Base-by-base conservation (phyloP, 1,284 basidiomycete genomes). In the Ceratorhiza oryzae-sativae region DNA sequence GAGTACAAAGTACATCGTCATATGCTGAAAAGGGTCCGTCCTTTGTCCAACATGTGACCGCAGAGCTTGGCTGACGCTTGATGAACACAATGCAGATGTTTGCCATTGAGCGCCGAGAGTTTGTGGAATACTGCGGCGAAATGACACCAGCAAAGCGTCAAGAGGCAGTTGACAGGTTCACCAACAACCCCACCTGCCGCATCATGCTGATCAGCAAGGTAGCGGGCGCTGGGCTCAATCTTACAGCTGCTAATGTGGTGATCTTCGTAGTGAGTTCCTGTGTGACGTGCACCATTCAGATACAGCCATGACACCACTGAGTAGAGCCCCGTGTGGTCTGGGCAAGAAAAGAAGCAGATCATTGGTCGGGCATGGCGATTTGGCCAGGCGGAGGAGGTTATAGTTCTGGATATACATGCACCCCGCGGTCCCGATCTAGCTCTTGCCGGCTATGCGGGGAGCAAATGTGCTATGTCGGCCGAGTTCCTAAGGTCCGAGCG, bases 161-260 rank as follows among this genome's bases (percentile, higher is more conserved):
- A 6, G 8, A 32, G 25, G 49, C 39, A 15, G 51, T 45, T 12
- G 23, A 56, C 8, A 45, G 20, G 4, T 68, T 68, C 39, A 45
- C 1, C 4, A 20, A n/a, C 25, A 39, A 68, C 39, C 13, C 20
- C 12, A 23, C 42, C 5, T 68, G 63, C 15, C 63, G 63, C 4
- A 56, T 68, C 20, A 68, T 68, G 63, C 23, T 68, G 25, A 68
- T 68, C 49, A 68, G 63, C 39, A 68, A 68, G 9, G 63, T 68
- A 4, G 63, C 51, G 25, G 20, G 49, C 3, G 39, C 63, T 13
- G 51, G 63, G 25, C 63, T 68, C n/a, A 68, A 68, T n/a, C 39
- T 25, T 68, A 18, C 18, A n/a, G 6, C 18, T 18, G 10, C 45
- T 46, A 18, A 32, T 9, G 27, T 63, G 3, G 27, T 63, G n/a